Evolutionary conservation across 345 rosid species (phyloP), one percentile per base, ranked within the genome.

Genomic region (Nasturtium officinale): DNA sequence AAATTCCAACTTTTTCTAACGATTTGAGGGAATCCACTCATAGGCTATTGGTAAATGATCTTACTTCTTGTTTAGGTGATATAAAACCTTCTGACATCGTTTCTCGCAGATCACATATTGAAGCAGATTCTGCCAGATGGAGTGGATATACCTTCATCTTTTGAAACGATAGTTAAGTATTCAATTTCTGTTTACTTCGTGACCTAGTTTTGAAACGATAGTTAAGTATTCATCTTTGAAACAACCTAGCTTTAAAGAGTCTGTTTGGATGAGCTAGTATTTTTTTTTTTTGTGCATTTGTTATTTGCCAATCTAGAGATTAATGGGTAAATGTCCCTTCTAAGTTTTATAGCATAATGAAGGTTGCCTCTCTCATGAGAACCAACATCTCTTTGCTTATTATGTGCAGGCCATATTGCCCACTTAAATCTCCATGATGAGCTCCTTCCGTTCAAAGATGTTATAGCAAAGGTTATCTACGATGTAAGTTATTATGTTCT

Each of bases 101-200:
- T 18, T 13, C 40, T 80, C 68, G 64, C 84, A 95, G 99, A 95
- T 82, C 89, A 95, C 50, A 74, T 95, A 65, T 54, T 94, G 84
- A 89, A 87, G 92, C 90, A 89, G 80, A 84, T 91, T 76, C 88
- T 91, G 65, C 98, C 98, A 48, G 80, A 82, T 53, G 96, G 96
- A 70, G 86, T 88, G 40, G 97, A 91, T 79, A 87, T 91, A 33
- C 98, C 98, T 69, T 85, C 99, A 51, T 95, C 97, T 35, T 91
- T 95, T 54, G 96, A 94, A 83, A 94, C 98, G 59, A 87, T 94
- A 83, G 97, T 83, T 89, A 81, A 85, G 92, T 89, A 76, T 81
- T 79, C 35, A 71, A 69, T 70, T 66, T 50, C 42, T 33, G 56
- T 35, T 13, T 25, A 51, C 42, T 76, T 74, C 33, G 3, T 52